phyloP scores from a whole-genome alignment of 345 rosid species.

The Hirschfeldia incana region DNA sequence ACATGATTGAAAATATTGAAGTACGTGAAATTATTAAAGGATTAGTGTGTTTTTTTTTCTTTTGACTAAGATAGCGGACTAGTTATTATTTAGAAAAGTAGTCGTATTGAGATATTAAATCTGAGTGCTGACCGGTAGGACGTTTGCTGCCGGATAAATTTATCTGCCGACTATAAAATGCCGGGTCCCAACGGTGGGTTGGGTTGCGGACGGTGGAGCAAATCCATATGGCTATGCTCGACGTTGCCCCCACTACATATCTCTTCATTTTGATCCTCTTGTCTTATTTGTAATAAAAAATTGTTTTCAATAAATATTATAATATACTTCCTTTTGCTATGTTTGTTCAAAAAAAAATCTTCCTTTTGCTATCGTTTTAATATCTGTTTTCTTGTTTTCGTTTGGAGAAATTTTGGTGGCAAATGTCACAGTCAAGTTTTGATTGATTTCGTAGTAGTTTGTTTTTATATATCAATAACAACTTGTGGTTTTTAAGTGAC shows the following conservation, averaged over 20 bases:
- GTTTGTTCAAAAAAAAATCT: too few species aligned
- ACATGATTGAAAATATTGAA: neutral
- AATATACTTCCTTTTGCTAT: neutral
- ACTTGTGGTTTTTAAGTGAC: neutral
- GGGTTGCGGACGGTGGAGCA: slow-evolving; percentile 22
- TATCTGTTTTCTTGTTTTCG: neutral
- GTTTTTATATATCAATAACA: neutral
- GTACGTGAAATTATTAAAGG: neutral
- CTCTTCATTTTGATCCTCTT: neutral
- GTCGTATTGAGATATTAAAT: neutral
- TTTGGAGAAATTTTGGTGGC: slow-evolving; percentile 4
- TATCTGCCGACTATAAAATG: neutral
- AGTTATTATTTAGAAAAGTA: neutral
- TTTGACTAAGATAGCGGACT: neutral
- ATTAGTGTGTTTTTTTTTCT: neutral
- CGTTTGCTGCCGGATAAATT: slow-evolving; percentile 3
- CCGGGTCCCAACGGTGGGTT: slow-evolving; percentile 4
- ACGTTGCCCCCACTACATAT: slow-evolving; percentile 3
- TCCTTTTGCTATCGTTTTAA: neutral
- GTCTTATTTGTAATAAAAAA: neutral
- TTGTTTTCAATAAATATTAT: neutral
- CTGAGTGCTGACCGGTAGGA: neutral
- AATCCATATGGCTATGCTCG: slow-evolving; percentile 12
- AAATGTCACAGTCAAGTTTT: neutral
- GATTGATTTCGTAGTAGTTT: neutral